A percentile compares a stretch with the other conserved stretches of the same genome.
Conservation (phyloP, 495 filamentous ascomycete species). For the Elaphomyces granulatus region DNA sequence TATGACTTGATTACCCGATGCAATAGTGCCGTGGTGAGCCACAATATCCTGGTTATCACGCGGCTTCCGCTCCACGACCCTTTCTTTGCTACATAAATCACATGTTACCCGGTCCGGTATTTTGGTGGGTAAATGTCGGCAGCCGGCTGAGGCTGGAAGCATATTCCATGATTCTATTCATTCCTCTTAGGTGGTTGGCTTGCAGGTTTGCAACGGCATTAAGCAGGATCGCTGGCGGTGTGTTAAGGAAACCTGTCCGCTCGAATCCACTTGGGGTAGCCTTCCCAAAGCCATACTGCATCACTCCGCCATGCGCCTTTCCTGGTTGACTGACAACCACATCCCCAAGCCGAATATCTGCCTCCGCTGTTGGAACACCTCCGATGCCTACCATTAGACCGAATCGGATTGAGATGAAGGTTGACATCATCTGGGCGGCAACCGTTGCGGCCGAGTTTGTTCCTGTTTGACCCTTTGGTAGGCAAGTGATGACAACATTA, state of each 20-base stretch:
- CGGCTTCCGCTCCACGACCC: not conserved
- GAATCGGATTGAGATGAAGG: conserved; percentile 11
- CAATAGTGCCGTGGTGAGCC: conserved; percentile 27
- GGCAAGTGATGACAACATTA: conserved; percentile 22
- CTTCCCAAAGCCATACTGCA: conserved; percentile 14
- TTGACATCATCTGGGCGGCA: conserved; percentile 14
- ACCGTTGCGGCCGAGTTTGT: conserved; percentile 14
- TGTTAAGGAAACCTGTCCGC: conserved; percentile 5
- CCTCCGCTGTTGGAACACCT: conserved; percentile 15
- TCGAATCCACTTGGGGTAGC: conserved; percentile 2
- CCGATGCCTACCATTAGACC: conserved; percentile 18
- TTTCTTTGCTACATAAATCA: not conserved
- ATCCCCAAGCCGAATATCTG: conserved; percentile 18
- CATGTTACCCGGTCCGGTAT: not conserved
- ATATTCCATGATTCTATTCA: not conserved
- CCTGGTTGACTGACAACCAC: conserved; percentile 14
- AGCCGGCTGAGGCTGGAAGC: not conserved
- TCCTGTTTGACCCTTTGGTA: conserved; percentile 12
- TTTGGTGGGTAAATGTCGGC: not conserved
- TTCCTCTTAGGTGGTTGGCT: not conserved
- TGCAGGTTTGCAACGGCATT: not conserved
- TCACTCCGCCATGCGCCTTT: conserved; percentile 6
- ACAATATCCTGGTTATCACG: conserved; percentile 7
- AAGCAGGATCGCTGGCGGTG: conserved; percentile 6
- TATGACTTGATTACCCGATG: conserved; percentile 26